A percentile compares a stretch with the other conserved stretches of the same genome.
phyloP scores from a whole-genome alignment of 495 filamentous ascomycete genomes.

The Symbiotaphrina buchneri region DNA sequence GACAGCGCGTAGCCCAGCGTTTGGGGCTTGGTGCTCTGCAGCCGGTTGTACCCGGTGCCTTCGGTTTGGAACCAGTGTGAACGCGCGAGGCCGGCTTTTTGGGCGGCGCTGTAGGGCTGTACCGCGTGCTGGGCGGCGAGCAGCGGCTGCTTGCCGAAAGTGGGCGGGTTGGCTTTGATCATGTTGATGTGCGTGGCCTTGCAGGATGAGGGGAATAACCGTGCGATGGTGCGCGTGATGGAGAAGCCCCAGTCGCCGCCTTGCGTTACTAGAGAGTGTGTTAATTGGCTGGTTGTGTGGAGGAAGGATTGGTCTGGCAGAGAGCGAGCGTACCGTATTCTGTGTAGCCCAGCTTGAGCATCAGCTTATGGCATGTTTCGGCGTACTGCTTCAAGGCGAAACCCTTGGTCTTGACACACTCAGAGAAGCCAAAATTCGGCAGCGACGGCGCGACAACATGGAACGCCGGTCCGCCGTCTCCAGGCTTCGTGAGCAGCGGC shows the following conservation, averaged over 20 bases:
- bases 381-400: slow-evolving; percentile 21
- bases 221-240: slow-evolving; percentile 18
- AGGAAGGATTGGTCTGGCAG: not conserved
- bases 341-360: slow-evolving; percentile 19
- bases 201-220: slow-evolving; percentile 16
- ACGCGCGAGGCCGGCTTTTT: slow-evolving; percentile 14
- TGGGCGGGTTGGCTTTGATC: slow-evolving; percentile 13
- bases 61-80: slow-evolving; percentile 14
- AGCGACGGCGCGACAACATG: slow-evolving; percentile 17
- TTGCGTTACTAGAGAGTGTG: slow-evolving; percentile 21
- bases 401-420: slow-evolving; percentile 11
- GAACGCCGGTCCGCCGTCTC: slow-evolving; percentile 13
- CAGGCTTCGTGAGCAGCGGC: slow-evolving; percentile 6
- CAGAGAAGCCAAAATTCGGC: slow-evolving; percentile 15
- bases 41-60: slow-evolving; percentile 18
- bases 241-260: slow-evolving; percentile 26
- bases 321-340: no score
- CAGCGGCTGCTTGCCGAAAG: slow-evolving; percentile 13
- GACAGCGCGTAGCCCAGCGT: slow-evolving; percentile 24
- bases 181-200: slow-evolving; percentile 24
- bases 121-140: slow-evolving; percentile 14
- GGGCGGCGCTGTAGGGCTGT: slow-evolving; percentile 15
- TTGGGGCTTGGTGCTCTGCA: slow-evolving; percentile 25
- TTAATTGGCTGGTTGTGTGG: not conserved
- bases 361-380: slow-evolving; percentile 19